Evolutionary conservation across 305 asterid species (phyloP), one percentile per base, ranked within the genome.

Genomic region (Fraxinus angustifolia): DNA sequence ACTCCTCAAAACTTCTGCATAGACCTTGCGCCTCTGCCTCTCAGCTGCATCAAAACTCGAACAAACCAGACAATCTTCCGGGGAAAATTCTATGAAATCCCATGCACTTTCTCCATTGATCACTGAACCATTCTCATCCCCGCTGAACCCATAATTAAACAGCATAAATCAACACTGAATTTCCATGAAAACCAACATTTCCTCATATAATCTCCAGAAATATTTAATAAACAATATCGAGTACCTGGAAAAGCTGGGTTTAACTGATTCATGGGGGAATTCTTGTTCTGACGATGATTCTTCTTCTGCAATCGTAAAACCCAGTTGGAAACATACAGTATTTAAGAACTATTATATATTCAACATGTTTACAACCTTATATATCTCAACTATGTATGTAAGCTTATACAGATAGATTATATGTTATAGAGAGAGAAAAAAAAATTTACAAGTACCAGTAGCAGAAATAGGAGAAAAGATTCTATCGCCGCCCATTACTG

Each of bases 401-500:
- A 4, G 10, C 23, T 21, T 70, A 31, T 7, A n/a, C 14, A 4
- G 23, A 16, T 12, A 4, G 21, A 53, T 48, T 16, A 50, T 50
- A 50, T 50, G 60, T 50, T 16, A 45, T 3, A 50, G 56, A 16
- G 60, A 50, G 60, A 50, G n/a, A 23, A 23, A n/a, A n/a, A n/a
- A 76, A 30, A 4, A 3, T 31, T 23, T 35, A 73, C 35, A n/a
- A 73, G 75, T 85, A 92, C 92, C 92, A 28, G 81, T 34, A 21
- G 90, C 76, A 45, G 82, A 70, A 62, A 26, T 12, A 16, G 76
- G 31, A 72, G 82, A 58, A 28, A 35, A 30, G 76, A 73, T 17
- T 4, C 17, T 62, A 81, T 84, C 94, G 67, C 93, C 95, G 71
- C 94, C 97, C 94, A 90, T 91, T 0, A 56, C 67, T 35, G 45